These are phyloP conservation scores for Eimeria maxima DNA, from an alignment of 169 alveolate species.

Conservation along the genomic window DNA sequence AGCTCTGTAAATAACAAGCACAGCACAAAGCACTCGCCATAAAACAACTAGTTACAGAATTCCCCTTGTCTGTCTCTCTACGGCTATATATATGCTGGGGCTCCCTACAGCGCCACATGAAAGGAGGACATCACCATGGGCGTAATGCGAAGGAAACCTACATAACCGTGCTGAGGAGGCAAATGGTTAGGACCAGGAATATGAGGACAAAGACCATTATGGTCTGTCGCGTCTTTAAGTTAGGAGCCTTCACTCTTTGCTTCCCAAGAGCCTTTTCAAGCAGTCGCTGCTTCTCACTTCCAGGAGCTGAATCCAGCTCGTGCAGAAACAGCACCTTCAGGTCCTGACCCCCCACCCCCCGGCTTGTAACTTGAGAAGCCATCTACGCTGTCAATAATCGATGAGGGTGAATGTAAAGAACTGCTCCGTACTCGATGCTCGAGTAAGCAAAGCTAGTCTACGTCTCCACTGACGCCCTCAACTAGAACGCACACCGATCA, in stretches of 20 bases:
- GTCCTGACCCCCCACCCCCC: constrained; percentile 34
- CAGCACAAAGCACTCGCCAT: background rate
- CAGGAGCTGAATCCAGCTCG: constrained; percentile 83
- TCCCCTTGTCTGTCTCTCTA: background rate
- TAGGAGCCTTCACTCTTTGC: constrained; percentile 76
- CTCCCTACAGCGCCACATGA: background rate
- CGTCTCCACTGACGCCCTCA: background rate
- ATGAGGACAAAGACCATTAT: constrained; percentile 78
- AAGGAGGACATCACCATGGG: background rate
- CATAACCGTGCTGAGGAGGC: constrained; percentile 68
- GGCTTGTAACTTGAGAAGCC: background rate
- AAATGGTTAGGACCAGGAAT: constrained; percentile 45
- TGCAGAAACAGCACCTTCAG: constrained; percentile 81
- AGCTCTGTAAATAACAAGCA: constrained; percentile 54
- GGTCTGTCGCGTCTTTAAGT: constrained; percentile 84
- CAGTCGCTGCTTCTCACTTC: constrained; percentile 82
- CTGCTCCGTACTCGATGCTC: background rate
- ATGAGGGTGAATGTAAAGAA: background rate
- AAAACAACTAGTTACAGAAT: background rate
- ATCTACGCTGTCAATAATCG: background rate
- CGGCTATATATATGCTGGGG: background rate
- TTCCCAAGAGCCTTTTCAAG: constrained; percentile 84
- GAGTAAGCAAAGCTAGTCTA: background rate
- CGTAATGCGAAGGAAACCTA: background rate
- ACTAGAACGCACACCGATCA: background rate